Conservation (phyloP, 2,329 filamentous ascomycete genomes). For the Spiromastix sp. region DNA sequence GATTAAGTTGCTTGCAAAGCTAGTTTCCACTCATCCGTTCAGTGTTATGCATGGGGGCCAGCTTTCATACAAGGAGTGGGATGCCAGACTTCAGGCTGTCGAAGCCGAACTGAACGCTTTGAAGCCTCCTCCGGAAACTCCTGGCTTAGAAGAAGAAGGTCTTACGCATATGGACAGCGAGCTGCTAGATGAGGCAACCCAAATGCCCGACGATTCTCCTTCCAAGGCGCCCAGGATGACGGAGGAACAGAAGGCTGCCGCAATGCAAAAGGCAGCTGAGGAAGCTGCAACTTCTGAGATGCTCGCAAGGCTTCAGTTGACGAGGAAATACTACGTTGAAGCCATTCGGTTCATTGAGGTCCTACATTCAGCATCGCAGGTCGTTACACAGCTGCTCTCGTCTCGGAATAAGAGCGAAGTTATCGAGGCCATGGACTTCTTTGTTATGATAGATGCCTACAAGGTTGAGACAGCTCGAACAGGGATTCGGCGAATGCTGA, state of each 20-base stretch:
- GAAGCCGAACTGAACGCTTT: slow-evolving; percentile 72
- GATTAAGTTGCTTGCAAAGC: slow-evolving; percentile 76
- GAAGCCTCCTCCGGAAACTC: slow-evolving; percentile 64
- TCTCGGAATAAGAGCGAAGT: slow-evolving; percentile 98
- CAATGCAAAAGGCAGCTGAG: slow-evolving; percentile 68
- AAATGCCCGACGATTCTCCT: slow-evolving; percentile 56
- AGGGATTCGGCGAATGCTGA: slow-evolving; percentile 89
- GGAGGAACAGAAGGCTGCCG: slow-evolving; percentile 65
- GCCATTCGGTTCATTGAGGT: slow-evolving; percentile 90
- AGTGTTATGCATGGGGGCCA: slow-evolving; percentile 83
- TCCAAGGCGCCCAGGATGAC: slow-evolving; percentile 60
- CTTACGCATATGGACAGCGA: slow-evolving; percentile 65
- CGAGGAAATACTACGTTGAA: slow-evolving; percentile 84
- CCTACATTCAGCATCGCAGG: slow-evolving; percentile 68
- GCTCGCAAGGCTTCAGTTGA: slow-evolving; percentile 77
- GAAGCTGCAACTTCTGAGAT: slow-evolving; percentile 83
- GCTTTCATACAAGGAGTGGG: slow-evolving; percentile 78
- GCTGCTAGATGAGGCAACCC: slow-evolving; percentile 80
- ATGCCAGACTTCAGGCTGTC: slow-evolving; percentile 66
- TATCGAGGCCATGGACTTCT: slow-evolving; percentile 98
- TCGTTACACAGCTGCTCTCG: slow-evolving; percentile 76
- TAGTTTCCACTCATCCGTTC: slow-evolving; percentile 93
- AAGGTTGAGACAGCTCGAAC: slow-evolving; percentile 87
- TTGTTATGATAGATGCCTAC: slow-evolving; percentile 90
- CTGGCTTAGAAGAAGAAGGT: slow-evolving; percentile 56